These are phyloP conservation scores for Stemphylium beticola DNA, from an alignment of 2,329 filamentous ascomycete genomes.

Conservation along the genomic window DNA sequence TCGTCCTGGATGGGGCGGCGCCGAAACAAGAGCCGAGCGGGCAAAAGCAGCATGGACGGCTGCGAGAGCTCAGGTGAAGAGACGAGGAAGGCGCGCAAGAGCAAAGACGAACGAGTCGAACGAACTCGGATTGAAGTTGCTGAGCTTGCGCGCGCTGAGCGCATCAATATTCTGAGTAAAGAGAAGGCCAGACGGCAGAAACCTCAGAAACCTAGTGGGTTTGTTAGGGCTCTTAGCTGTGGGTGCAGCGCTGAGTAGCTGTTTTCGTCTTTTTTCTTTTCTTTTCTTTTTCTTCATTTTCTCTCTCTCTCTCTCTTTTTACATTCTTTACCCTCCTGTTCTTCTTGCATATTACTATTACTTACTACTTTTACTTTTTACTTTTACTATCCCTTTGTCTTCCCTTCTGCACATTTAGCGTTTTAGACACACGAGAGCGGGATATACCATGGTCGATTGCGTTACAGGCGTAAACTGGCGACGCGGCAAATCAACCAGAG, in stretches of 20 bases:
- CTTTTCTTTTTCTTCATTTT: neutral
- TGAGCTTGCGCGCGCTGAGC: constrained; percentile 2
- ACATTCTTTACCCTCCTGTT: too few species aligned
- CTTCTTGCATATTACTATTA: neutral
- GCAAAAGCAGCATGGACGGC: constrained; percentile 21
- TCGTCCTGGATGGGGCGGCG: constrained; percentile 32
- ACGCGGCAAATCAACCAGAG: too few species aligned
- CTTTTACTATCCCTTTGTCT: neutral
- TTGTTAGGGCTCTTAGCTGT: constrained; percentile 44
- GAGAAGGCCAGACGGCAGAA: constrained; percentile 27
- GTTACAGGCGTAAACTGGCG: too few species aligned
- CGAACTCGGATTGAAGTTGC: constrained; percentile 1
- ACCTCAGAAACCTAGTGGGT: constrained; percentile 30
- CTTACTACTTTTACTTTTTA: neutral
- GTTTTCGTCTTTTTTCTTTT: neutral
- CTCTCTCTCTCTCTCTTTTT: neutral
- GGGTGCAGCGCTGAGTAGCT: constrained; percentile 26
- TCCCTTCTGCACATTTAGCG: neutral
- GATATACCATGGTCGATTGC: too few species aligned
- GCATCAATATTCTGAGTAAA: constrained; percentile 5
- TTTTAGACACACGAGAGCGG: too few species aligned
- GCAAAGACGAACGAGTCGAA: constrained; percentile 15
- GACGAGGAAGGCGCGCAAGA: neutral
- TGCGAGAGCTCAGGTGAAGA: constrained; percentile 13
- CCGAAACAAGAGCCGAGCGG: constrained; percentile 16